Conservation (phyloP, 331 rosid species). For the Cydonia oblonga region DNA sequence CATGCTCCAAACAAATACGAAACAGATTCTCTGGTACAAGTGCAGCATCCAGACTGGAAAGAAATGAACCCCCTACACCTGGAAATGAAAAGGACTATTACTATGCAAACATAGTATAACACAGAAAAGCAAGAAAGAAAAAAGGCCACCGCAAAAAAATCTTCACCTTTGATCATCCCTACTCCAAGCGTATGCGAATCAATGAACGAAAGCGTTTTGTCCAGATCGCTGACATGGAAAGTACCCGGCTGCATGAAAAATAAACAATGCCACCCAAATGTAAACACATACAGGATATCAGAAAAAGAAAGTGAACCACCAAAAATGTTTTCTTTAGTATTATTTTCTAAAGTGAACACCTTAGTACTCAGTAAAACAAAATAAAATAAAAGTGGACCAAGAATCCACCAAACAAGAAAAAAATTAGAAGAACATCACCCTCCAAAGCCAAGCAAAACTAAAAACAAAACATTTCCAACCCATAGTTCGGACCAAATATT, state of each 20-base stretch:
- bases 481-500: no score
- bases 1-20: constrained; percentile 62
- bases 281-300: background rate
- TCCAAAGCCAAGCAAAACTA: no score
- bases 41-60: constrained; percentile 53
- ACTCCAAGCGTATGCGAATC: constrained; percentile 56
- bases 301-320: background rate
- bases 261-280: background rate
- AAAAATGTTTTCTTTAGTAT: no score
- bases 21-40: constrained; percentile 75
- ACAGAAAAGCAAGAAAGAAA: background rate
- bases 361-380: no score
- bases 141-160: background rate
- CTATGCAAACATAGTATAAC: background rate
- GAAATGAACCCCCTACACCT: constrained; percentile 40
- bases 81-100: constrained; percentile 2
- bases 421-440: no score
- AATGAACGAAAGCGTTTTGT: constrained; percentile 44
- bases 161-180: constrained; percentile 43
- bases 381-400: no score
- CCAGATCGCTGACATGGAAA: constrained; percentile 40
- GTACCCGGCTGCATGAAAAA: constrained; percentile 55
- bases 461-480: no score
- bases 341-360: no score
- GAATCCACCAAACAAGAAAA: no score